Evolutionary conservation across 306 rosid genomes (phyloP), one percentile per base, ranked within the genome.

Genomic region (Glycine tomentella): DNA sequence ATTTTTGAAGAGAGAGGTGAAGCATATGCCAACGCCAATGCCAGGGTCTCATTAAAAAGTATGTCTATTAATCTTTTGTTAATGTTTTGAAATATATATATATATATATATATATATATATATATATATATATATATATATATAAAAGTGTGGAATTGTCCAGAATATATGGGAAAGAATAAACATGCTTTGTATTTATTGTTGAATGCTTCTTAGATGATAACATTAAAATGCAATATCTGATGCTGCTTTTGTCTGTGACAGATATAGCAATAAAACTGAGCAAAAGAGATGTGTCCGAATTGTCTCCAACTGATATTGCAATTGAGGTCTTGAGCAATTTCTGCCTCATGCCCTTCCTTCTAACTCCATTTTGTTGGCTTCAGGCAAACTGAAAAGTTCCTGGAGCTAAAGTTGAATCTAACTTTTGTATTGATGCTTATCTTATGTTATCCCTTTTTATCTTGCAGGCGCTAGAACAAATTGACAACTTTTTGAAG

Each of bases 1-100:
- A 90, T 96, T 89, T 89, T 90, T 63, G 94, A 93, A 83, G 93
- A 90, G 85, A 88, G 99, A 81, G 59, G 90, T 44, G 91, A 90
- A 40, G 84, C 97, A 52, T 96, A 96, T 84, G 93, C 91, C 78
- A 93, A 92, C 3, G 97, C 99, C 40, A 80, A 85, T 83, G 93
- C 93, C 53, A 87, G 90, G 85, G 99, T 96, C 83, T 90, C 93
- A 55, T 82, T 93, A 75, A 89, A 92, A 88, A 87, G 99, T 96
- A 87, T 70, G 97, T 75, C 46, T 13, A 42, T 7, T n/a, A 14
- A 67, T 69, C 75, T 72, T 48, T 50, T 42, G 34, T 57, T 58
- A 20, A 66, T 58, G 55, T 49, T 36, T 80, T 70, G 36, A 67
- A 66, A 69, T 80, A 66, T 36, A n/a, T n/a, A n/a, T n/a, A n/a